phyloP scores from a whole-genome alignment of 768 basidiomycete species.

The Wakefieldia striispora region DNA sequence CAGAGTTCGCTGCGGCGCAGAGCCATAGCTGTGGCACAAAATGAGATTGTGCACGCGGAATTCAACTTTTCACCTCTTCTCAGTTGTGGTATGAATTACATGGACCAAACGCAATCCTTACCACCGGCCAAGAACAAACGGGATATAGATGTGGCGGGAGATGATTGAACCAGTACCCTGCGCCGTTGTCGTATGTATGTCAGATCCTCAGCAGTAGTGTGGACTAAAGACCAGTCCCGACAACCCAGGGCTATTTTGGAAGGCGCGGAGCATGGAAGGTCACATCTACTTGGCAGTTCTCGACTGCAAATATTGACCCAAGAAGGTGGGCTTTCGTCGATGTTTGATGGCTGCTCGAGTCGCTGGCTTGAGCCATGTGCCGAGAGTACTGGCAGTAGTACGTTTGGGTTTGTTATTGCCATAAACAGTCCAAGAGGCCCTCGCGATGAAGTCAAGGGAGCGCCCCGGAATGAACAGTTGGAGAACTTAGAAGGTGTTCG shows the following conservation, averaged over 20 bases:
- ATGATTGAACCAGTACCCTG: not conserved
- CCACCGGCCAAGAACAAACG: not conserved
- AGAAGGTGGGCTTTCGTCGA: constrained; percentile 2
- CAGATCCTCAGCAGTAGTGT: not conserved
- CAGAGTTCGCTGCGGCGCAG: too few relatives aligned
- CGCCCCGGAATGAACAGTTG: constrained; percentile 1
- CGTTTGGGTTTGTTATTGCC: constrained; percentile 11
- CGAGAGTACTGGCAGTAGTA: not conserved
- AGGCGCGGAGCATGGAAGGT: not conserved
- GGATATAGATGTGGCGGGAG: not conserved
- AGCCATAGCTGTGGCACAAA: not conserved
- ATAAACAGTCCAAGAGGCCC: constrained; percentile 3
- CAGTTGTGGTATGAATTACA: not conserved
- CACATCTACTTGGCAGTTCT: constrained; percentile 6
- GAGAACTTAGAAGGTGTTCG: constrained; percentile 8
- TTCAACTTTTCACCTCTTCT: not conserved
- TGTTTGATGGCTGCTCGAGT: constrained; percentile 1
- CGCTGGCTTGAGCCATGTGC: not conserved
- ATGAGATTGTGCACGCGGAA: not conserved
- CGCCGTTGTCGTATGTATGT: constrained; percentile 4
- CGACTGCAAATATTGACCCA: constrained; percentile 9
- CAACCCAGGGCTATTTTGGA: not conserved
- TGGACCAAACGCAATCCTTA: not conserved
- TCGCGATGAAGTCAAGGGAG: constrained; percentile 10
- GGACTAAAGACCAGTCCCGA: not conserved